Conservation (phyloP, 306 rosid species). For the Cicer arietinum region DNA sequence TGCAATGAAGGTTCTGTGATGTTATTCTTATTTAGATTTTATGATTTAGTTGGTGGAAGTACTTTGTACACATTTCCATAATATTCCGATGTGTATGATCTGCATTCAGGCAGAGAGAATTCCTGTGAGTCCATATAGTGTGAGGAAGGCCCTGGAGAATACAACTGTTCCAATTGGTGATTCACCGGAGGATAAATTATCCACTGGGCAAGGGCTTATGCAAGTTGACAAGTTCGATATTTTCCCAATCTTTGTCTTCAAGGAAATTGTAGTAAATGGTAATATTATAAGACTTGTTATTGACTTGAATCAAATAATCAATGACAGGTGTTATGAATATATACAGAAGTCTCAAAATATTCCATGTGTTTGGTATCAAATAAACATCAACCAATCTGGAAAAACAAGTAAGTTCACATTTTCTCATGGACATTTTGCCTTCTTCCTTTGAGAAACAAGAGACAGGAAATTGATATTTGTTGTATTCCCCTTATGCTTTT, state of each 20-base stretch:
- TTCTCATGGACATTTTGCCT: conserved; percentile 39
- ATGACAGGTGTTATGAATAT: conserved; percentile 86
- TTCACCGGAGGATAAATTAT: conserved; percentile 77
- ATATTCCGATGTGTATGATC: conserved; percentile 41
- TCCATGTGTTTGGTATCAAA: conserved; percentile 79
- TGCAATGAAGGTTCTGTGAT: conserved; percentile 81
- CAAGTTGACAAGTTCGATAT: conserved; percentile 89
- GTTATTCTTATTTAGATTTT: conserved; percentile 41
- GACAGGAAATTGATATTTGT: conserved; percentile 24
- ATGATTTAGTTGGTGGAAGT: conserved; percentile 38
- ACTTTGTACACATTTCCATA: conserved; percentile 36
- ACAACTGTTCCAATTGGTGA: conserved; percentile 76
- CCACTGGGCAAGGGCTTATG: conserved; percentile 97
- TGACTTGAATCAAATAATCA: conserved; percentile 39
- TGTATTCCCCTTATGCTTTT: conserved; percentile 14
- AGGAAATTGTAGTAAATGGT: conserved; percentile 34
- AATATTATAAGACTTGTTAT: conserved; percentile 32
- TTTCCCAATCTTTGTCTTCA: conserved; percentile 44
- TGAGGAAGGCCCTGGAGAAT: conserved; percentile 94
- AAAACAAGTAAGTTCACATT: conserved; percentile 75
- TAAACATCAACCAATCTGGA: conserved; percentile 75
- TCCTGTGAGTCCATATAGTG: conserved; percentile 86
- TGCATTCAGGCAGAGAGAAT: conserved; percentile 81
- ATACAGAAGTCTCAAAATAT: conserved; percentile 62
- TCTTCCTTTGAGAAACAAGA: conserved; percentile 35